Base-by-base conservation (phyloP, 768 basidiomycete genomes). In the Daedaleopsis sinensis region DNA sequence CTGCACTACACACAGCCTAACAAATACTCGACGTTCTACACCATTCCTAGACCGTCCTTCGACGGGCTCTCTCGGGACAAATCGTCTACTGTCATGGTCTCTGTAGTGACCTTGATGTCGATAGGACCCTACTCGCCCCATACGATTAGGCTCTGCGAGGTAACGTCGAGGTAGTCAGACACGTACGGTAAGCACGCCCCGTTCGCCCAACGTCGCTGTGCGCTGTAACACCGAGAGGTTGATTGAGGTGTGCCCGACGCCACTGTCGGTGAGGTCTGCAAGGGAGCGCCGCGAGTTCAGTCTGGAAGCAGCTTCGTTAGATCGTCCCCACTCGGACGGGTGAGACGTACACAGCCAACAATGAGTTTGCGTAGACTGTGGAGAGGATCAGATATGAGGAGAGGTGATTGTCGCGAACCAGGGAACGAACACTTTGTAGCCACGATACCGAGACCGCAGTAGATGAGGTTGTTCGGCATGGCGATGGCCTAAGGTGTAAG, bases 401-500 rank as follows among this genome's bases (percentile, higher is more conserved):
- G 13, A 16, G 13, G 19, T 21, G 11, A 23, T 18, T n/a, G 1
- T 15, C 1, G 0, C 8, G 27, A 32, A 32, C 27, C 27, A 32
- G 27, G 7, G 27, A 32, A 50, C 61, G 18, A 12, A 62, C 61
- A 44, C 19, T 62, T 62, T 12, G 61, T 57, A 12, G 56, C 56
- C 6, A 62, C 56, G 51, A 62, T 57, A 18, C 47, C 56, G 18
- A 58, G 49, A 10, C 48, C 61, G 15, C 32, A 56, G 27, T 62
- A 62, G 37, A 62, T 57, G 23, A 62, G 46, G 24, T 62, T 62
- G 37, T 62, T 12, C 21, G 61, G 61, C 61, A 62, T 62, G 11
- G 43, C 56, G 5, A 62, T 19, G 9, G 61, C 61, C 61, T 62
- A 27, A 5, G 2, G 47, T 35, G 52, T 57, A 27, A 62, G 50